Evolutionary conservation across 768 basidiomycete species (phyloP), one percentile per base, ranked within the genome.

Genomic region (Pleurotus platypus): DNA sequence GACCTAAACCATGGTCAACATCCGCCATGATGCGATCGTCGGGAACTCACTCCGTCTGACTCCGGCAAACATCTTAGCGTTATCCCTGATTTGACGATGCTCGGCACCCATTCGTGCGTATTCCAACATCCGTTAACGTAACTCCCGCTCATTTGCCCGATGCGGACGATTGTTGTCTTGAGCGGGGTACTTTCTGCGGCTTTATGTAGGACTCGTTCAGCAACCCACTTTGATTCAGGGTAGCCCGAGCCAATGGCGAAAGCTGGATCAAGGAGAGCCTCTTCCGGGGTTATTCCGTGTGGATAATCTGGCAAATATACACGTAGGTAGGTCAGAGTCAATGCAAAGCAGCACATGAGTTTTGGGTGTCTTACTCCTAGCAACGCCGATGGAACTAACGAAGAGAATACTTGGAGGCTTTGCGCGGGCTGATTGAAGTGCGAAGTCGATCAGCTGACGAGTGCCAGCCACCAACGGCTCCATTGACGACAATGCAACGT

Each of bases 101-200:
- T 62, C 0, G 79, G 77, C 24, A 79, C 64, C 79, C 79, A 81
- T 55, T 81, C 79, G 2, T 58, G 60, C 7, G 65, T 58, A 56
- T 72, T 77, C 79, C 79, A 81, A 13, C 61, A 60, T 0, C 79
- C 78, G 55, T 73, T 75, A 6, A 40, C 46, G 8, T 60, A 56
- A 4, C 76, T 78, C 2, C 79, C 79, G 22, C 67, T 67, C 1
- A 80, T 61, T 64, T 80, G 78, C 1, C 78, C 80, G 16, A 78
- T 66, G 4, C 79, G 73, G 1, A 78, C 71, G 9, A 74, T 67
- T 15, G 72, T 54, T 1, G 72, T 58, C 2, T 57, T 57, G 3
- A 80, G 60, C 0, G 61, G 37, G 0, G 74, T 72, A 30, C 37
- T 24, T 7, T n/a, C 27, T 26, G 45, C 39, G 15, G 55, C 9